Evolutionary conservation across 148 eudicot species (phyloP), one percentile per base, ranked within the genome.

Genomic region (Chenopodium berlandieri): DNA sequence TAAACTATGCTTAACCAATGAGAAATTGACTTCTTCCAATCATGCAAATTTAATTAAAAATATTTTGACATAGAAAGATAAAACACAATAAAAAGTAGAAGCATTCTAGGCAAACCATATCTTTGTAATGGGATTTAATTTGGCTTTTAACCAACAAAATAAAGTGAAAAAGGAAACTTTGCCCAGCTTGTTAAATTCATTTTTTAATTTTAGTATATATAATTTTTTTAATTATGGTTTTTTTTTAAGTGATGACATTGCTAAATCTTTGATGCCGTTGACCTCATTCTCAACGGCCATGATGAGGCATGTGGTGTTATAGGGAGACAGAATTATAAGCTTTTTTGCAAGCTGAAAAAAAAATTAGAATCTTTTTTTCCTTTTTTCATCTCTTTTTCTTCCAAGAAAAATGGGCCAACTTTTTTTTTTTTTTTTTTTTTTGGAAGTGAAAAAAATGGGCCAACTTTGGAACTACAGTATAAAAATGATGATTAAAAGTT

Each of bases 321-420:
- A 27, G 68, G 85, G 87, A 76, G 90, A 88, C 94, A 90, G 25
- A 81, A 89, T 88, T 82, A 91, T 91, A 84, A 76, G 76, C 85
- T 46, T 65, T 84, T 75, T 81, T 77, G 76, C 83, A 75, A 81
- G 77, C 89, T 62, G 22, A 82, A 76, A 25, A 75, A 54, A 54
- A 44, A 50, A 75, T 32, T 48, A 40, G 75, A 66, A 82, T 76
- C 62, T 76, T 70, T 58, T 82, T 82, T 77, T 69, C 46, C 20
- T 1, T 12, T 31, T 25, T 46, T 25, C 25, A 37, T 27, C 47
- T 37, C 31, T 81, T 68, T 68, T 84, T 71, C 66, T 82, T 76
- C 52, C 63, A 73, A 80, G 76, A 81, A 79, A 73, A 80, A 85
- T 88, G 84, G 80, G 60, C 46, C 63, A 81, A 74, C 58, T 25